Conservation (phyloP, 345 rosid species). For the Sisymbrium altissimum region DNA sequence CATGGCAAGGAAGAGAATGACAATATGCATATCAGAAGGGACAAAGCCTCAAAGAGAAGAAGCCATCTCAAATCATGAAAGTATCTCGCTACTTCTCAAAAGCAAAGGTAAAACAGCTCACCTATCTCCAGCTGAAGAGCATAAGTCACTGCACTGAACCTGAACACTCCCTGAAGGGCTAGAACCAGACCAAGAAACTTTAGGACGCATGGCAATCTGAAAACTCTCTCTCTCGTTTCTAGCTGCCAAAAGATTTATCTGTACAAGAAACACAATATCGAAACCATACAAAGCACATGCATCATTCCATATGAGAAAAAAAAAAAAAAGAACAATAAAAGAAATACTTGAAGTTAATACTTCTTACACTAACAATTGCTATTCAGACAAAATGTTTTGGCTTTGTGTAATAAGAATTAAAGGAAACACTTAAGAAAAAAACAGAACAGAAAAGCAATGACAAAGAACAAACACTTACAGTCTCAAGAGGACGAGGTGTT, state of each 20-base stretch:
- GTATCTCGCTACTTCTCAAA: not conserved
- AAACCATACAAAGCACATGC: not conserved
- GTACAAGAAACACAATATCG: constrained; percentile 26
- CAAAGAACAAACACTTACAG: constrained; percentile 47
- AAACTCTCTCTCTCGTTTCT: constrained; percentile 96
- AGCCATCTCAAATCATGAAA: constrained; percentile 21
- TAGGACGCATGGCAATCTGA: constrained; percentile 91
- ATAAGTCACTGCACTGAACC: constrained; percentile 81
- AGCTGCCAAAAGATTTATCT: constrained; percentile 91
- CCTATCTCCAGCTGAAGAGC: constrained; percentile 83
- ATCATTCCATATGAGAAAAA: not conserved
- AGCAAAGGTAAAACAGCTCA: constrained; percentile 34
- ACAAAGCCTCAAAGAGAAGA: constrained; percentile 5
- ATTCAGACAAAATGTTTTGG: not conserved
- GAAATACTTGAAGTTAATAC: not conserved
- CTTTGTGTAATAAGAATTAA: too few relatives aligned
- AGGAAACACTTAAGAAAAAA: too few relatives aligned
- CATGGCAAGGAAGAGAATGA: constrained; percentile 25
- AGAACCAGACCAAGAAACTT: constrained; percentile 81
- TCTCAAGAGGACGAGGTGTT: constrained; percentile 72
- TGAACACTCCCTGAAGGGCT: constrained; percentile 70
- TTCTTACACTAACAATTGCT: not conserved
- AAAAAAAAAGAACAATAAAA: not conserved
- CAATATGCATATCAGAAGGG: constrained; percentile 6
- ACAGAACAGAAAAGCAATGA: too few relatives aligned